Evolutionary conservation across 441 rosid species (phyloP), one percentile per base, ranked within the genome.

Genomic region (Gossypium aridum): DNA sequence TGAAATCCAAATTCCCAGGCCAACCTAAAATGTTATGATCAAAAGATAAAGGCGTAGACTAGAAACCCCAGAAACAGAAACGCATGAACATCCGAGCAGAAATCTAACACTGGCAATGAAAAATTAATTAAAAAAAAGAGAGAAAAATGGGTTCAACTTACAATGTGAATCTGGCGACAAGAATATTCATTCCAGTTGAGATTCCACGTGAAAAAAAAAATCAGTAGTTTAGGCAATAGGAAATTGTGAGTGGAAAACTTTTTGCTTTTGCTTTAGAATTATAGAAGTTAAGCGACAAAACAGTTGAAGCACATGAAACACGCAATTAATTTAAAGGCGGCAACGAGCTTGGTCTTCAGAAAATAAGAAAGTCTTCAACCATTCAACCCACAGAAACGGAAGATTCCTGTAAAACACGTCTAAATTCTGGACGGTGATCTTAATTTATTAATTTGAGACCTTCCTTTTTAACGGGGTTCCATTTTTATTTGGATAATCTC

Each of bases 81-180:
- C 26, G 26, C 5, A 26, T 26, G 53, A 70, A 37, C 60, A 76
- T 64, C 56, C 7, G 61, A 9, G 26, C 61, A 65, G 59, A 39
- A 49, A 45, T 57, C 51, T 10, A 43, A 60, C 17, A 17, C 67
- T 25, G 3, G 64, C 13, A 73, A 12, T 45, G 13, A 43, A 59
- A 13, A 64, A 60, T 14, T 57, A 4, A 43, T 31, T 5, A 56
- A 61, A 39, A 14, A 17, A 69, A 51, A 9, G 23, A 53, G 61
- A 26, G 72, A 28, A 69, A 53, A 70, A 31, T 0, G 25, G 62
- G 26, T n/a, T 20, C 25, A 70, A 63, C 80, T 70, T 70, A 72
- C 75, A 55, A 17, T 62, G 28, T 26, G 63, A 76, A 79, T 75
- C 64, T n/a, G 63, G 16, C 22, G 26, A 16, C 2, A 68, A 25